These are phyloP conservation scores for Fusarium phyllophilum DNA, from an alignment of 2,329 filamentous ascomycete genomes.

Conservation along the genomic window DNA sequence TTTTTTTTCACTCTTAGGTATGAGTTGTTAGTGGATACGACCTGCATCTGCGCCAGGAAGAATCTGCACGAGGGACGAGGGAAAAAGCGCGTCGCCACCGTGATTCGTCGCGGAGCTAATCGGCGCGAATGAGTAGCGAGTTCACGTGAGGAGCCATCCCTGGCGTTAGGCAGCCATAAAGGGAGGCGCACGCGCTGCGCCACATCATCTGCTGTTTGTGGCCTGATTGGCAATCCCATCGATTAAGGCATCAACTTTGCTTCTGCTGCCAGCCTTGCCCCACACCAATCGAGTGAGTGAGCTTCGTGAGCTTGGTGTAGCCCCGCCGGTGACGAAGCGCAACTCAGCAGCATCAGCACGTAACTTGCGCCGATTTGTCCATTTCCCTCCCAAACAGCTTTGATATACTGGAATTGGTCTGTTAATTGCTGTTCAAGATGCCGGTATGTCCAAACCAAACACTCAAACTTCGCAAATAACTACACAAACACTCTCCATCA, in stretches of 20 bases:
- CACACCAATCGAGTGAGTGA: conserved; percentile 44
- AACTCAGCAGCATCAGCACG: conserved; percentile 36
- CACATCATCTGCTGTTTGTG: conserved; percentile 7
- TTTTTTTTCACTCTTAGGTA: conserved; percentile 12
- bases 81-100: conserved; percentile 38
- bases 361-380: conserved; percentile 35
- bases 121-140: conserved; percentile 50
- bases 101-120: conserved; percentile 28
- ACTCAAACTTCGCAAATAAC: background rate
- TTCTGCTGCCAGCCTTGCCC: conserved; percentile 36
- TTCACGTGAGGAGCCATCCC: conserved; percentile 48
- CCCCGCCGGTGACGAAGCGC: conserved; percentile 47
- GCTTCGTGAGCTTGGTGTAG: conserved; percentile 46
- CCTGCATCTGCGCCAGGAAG: conserved; percentile 12
- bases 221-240: conserved; percentile 22
- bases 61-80: conserved; percentile 27
- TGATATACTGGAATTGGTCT: conserved; percentile 37
- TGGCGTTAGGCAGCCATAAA: conserved; percentile 47
- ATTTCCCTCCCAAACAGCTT: conserved; percentile 16
- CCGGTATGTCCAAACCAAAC: conserved; percentile 52
- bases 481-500: background rate
- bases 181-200: conserved; percentile 34
- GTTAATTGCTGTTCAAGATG: conserved; percentile 53
- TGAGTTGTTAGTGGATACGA: conserved; percentile 25
- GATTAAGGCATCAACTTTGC: conserved; percentile 37